A percentile compares a stretch with the other conserved stretches of the same genome.
Evolutionary conservation across 768 basidiomycete genomes (phyloP).

Genomic region (Pleurotus giganteus): DNA sequence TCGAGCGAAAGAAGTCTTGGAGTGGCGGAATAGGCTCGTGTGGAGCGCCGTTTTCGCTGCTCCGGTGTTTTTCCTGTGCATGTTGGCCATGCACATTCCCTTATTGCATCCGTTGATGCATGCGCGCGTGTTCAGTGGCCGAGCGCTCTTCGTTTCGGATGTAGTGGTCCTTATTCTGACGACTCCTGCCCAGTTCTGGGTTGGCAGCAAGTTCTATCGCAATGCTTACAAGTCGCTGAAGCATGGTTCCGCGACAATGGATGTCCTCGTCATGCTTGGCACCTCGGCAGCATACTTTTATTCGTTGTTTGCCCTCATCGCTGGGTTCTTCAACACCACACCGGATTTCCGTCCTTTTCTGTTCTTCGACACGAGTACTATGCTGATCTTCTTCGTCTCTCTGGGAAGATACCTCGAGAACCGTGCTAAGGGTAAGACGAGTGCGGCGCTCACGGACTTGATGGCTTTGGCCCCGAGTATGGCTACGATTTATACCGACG

Average conservation of each 20-base stretch:
- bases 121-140: conserved; percentile 53
- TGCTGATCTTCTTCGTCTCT: conserved; percentile 97
- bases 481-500: conserved; percentile 93
- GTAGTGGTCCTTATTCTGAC: conserved; percentile 73
- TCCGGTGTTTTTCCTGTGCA: conserved; percentile 91
- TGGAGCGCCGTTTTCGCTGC: conserved; percentile 77
- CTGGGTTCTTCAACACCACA: conserved; percentile 60
- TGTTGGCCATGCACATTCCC: conserved; percentile 74
- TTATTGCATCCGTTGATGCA: conserved; percentile 54
- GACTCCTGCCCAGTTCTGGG: conserved; percentile 91
- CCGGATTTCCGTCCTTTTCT: conserved; percentile 76
- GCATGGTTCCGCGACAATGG: conserved; percentile 94
- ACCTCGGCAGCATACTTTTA: conserved; percentile 94
- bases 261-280: conserved; percentile 93
- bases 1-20: conserved; percentile 86
- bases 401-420: conserved; percentile 96
- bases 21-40: conserved; percentile 81
- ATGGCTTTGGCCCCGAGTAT: conserved; percentile 95
- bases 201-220: conserved; percentile 84
- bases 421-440: conserved; percentile 94
- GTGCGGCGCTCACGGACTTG: conserved; percentile 92
- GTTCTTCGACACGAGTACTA: conserved; percentile 99
- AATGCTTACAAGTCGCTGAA: conserved; percentile 89
- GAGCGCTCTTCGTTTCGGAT: conserved; percentile 71
- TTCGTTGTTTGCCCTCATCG: conserved; percentile 70